Percentiles rank a stretch among this genome's conserved stretches.
Evolutionary conservation across 306 rosid species (phyloP).

Genomic region (Oemleria cerasiformis): DNA sequence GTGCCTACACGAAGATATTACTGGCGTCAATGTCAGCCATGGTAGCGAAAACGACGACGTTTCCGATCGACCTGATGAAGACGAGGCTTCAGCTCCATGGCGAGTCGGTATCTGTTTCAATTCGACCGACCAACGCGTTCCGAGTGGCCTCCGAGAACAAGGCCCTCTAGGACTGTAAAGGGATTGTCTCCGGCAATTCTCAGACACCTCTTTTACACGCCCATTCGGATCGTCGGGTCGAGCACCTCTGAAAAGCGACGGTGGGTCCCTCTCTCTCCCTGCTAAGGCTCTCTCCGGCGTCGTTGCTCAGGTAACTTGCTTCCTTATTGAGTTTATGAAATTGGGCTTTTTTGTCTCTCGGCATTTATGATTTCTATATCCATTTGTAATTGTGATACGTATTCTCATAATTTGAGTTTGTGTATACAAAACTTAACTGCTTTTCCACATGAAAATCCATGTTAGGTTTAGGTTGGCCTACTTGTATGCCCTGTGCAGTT

Average conservation of each 20-base stretch:
- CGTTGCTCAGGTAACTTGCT: slow-evolving; percentile 64
- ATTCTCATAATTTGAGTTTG: neutral
- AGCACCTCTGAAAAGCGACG: slow-evolving; percentile 45
- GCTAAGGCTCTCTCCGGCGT: slow-evolving; percentile 67
- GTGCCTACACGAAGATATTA: slow-evolving; percentile 44
- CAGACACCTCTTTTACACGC: slow-evolving; percentile 77
- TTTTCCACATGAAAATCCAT: neutral
- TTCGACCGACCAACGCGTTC: slow-evolving; percentile 48
- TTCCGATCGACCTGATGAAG: slow-evolving; percentile 78
- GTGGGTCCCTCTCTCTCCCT: slow-evolving; percentile 45
- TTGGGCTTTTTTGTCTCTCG: neutral
- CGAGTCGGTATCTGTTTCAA: slow-evolving; percentile 49
- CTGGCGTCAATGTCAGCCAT: slow-evolving; percentile 66
- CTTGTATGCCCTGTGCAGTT: neutral
- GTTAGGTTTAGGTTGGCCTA: neutral
- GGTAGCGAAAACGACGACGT: slow-evolving; percentile 87
- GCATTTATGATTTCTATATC: no score
- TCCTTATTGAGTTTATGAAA: neutral
- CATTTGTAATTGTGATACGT: neutral
- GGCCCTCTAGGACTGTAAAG: slow-evolving; percentile 66
- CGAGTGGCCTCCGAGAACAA: slow-evolving; percentile 54
- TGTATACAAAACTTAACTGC: neutral
- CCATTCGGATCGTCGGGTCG: slow-evolving; percentile 73
- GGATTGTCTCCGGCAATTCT: slow-evolving; percentile 82
- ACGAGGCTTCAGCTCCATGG: slow-evolving; percentile 90